Conservation (phyloP, 768 basidiomycete genomes). For the Cystobasidium tubakii region DNA sequence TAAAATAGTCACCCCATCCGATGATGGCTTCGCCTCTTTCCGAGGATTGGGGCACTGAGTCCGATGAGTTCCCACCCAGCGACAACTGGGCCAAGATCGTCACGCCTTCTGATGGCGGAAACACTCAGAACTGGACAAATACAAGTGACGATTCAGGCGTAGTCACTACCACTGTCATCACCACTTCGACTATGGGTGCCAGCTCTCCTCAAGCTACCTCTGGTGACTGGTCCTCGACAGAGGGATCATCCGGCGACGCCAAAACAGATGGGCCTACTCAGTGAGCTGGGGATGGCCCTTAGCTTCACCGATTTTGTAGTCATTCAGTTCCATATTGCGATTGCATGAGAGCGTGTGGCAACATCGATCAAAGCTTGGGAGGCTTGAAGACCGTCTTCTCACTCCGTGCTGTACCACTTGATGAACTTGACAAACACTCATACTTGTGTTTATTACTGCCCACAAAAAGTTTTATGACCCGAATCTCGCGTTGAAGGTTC, state of each 20-base stretch:
- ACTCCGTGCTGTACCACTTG: no score
- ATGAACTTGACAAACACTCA: no score
- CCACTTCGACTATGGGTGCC: conserved; percentile 16
- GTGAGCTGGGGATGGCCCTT: no score
- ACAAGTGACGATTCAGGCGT: background rate
- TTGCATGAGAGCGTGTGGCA: no score
- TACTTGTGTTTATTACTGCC: background rate
- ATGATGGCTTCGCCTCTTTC: background rate
- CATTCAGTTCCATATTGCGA: no score
- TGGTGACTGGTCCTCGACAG: conserved; percentile 6
- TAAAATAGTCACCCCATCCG: background rate
- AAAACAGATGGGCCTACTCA: background rate
- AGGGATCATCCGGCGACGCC: background rate
- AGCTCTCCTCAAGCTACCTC: background rate
- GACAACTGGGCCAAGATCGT: background rate
- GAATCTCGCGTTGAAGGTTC: background rate
- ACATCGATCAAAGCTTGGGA: no score
- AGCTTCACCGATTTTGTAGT: no score
- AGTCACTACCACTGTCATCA: conserved; percentile 20
- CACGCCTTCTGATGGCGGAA: conserved; percentile 2
- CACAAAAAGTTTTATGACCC: background rate
- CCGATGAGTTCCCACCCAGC: background rate
- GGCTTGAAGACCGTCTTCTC: no score
- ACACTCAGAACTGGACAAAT: background rate
- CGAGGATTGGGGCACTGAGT: background rate